Base-by-base conservation (phyloP, 805 yeast genomes). In the Yarrowia hollandica region DNA sequence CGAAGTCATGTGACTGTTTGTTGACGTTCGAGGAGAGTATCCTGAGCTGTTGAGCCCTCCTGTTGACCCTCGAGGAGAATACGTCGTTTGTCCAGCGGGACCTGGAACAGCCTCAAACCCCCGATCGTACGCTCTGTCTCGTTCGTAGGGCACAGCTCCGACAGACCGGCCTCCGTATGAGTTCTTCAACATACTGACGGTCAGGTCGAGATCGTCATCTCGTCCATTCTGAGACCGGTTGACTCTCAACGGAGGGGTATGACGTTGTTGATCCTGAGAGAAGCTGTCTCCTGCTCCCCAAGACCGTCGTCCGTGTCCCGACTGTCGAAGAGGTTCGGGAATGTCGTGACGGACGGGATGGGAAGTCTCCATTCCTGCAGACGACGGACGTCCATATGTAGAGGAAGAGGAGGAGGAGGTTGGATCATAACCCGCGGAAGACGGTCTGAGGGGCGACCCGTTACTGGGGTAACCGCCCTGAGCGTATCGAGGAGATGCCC, bases 251-350 rank as follows among this genome's bases (percentile, higher is more conserved):
- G 52, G 37, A 19, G 52, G 19, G 10, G 26, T 30, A 8, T 19
- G 26, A 8, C 37, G 12, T 2, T 25, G 18, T 4, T 44, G 35
- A 18, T 6, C 7, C 15, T 33, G 38, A 4, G 33, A 22, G 11
- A 48, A 33, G n/a, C 15, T 19, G n/a, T 48, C 55, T 26, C 55
- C 55, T n/a, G 39, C 55, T 22, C 55, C 55, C 55, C 55, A 48
- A 5, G 55, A 48, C 5, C 55, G 30, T 31, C 55, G 6, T n/a
- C 55, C 39, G n/a, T 48, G 28, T 2, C n/a, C 38, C 3, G 55
- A 48, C 21, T 48, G 55, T 12, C 38, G 19, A 4, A 46, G 39
- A 21, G 55, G 38, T 16, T 48, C 39, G 12, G 55, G 55, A 22
- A 48, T 48, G 39, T 48, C 55, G 15, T 48, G 37, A 9, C 38